A percentile compares a stretch with the other conserved stretches of the same genome.
phyloP scores from a whole-genome alignment of 2,329 filamentous ascomycete species.

The Xylaria hypoxylon region DNA sequence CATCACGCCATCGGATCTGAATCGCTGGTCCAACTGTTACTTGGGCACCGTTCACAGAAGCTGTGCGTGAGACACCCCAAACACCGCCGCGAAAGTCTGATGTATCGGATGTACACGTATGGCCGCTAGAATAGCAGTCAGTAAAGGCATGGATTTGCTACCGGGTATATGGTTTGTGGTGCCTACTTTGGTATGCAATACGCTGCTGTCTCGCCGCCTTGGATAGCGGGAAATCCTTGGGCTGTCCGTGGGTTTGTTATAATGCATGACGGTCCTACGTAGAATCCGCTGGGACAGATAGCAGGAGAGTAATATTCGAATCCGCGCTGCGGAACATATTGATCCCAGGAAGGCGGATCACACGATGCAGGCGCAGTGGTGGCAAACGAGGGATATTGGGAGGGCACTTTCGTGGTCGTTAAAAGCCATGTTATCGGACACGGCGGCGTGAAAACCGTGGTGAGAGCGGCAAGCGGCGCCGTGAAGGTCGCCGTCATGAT shows the following conservation, averaged over 20 bases:
- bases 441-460: conserved; percentile 56
- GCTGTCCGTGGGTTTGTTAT: conserved; percentile 47
- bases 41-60: conserved; percentile 30
- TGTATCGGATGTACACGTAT: conserved; percentile 56
- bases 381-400: conserved; percentile 54
- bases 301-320: conserved; percentile 50
- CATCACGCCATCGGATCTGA: conserved; percentile 45
- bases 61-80: conserved; percentile 45
- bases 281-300: conserved; percentile 44
- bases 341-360: conserved; percentile 53
- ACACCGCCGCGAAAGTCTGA: conserved; percentile 39
- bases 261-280: conserved; percentile 42
- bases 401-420: conserved; percentile 54
- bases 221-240: conserved; percentile 43
- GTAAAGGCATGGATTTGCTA: background rate
- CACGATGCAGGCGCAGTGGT: conserved; percentile 46
- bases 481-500: conserved; percentile 36
- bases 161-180: background rate
- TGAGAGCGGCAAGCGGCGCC: conserved; percentile 53
- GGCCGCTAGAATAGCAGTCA: conserved; percentile 46
- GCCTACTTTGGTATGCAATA: conserved; percentile 49
- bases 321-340: conserved; percentile 52
- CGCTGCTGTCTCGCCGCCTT: conserved; percentile 43
- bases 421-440: conserved; percentile 56
- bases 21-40: conserved; percentile 44